These are phyloP conservation scores for Macrophomina pseudophaseolina DNA, from an alignment of 2,329 filamentous ascomycete genomes.

Conservation along the genomic window DNA sequence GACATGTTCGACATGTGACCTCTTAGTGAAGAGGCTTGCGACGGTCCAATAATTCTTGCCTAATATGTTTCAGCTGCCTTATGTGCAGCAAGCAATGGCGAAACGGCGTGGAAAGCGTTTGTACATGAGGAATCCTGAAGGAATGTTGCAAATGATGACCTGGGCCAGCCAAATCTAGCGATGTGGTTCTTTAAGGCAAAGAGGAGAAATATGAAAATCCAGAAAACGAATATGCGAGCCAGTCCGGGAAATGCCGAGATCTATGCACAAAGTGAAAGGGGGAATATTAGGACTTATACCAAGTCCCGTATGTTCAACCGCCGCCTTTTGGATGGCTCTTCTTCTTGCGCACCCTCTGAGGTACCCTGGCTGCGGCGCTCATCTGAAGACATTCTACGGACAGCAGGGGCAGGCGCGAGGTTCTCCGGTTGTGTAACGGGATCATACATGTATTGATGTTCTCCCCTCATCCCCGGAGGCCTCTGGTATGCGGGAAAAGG, in stretches of 20 bases:
- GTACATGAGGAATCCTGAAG: slow-evolving; percentile 1
- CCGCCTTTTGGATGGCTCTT: slow-evolving; percentile 28
- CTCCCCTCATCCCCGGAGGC: not conserved
- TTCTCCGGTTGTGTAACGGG: not conserved
- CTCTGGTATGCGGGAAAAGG: not conserved
- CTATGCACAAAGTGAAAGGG: not conserved
- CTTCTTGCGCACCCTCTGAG: slow-evolving; percentile 5
- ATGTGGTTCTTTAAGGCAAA: not conserved
- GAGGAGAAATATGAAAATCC: not conserved
- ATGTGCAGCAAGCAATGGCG: slow-evolving; percentile 12
- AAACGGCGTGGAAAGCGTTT: not conserved
- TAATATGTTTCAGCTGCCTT: not conserved
- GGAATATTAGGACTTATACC: not conserved
- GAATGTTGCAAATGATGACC: not conserved
- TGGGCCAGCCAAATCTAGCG: slow-evolving; percentile 13
- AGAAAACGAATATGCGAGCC: slow-evolving; percentile 1
- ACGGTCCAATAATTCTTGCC: no score
- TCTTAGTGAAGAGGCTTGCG: no score
- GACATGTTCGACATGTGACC: not conserved
- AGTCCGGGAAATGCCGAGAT: slow-evolving; percentile 1
- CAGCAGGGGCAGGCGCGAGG: not conserved
- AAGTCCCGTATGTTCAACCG: slow-evolving; percentile 29
- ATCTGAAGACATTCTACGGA: slow-evolving; percentile 10
- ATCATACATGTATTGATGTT: slow-evolving; percentile 3
- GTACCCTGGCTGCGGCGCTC: slow-evolving; percentile 8